Percentiles rank a stretch among this genome's conserved stretches.
phyloP scores from a whole-genome alignment of 2,329 filamentous ascomycete genomes.

The Aspergillus sp. region DNA sequence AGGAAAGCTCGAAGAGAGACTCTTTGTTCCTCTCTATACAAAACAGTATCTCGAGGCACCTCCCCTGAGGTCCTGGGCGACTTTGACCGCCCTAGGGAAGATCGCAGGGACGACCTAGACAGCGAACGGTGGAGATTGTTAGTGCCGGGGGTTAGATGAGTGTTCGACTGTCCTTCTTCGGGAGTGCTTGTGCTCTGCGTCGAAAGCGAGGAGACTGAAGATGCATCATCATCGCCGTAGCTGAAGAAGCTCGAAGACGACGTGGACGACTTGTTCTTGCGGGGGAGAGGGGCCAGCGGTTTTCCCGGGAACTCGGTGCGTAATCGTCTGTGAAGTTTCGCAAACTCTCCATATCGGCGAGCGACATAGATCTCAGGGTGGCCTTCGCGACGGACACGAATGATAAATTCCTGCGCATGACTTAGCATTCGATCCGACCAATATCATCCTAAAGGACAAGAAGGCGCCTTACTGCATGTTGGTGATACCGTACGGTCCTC shows the following conservation, averaged over 20 bases:
- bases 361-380: conserved; percentile 76
- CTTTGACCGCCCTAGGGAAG: conserved; percentile 16
- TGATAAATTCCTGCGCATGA: conserved; percentile 71
- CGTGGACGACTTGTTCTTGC: conserved; percentile 84
- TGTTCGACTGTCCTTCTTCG: conserved; percentile 34
- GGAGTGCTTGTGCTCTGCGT: conserved; percentile 57
- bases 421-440: conserved; percentile 5
- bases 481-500: conserved; percentile 83
- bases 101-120: conserved; percentile 29
- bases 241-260: conserved; percentile 56
- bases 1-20: conserved; percentile 89
- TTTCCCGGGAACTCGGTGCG: conserved; percentile 87
- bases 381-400: conserved; percentile 77
- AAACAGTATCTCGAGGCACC: conserved; percentile 46
- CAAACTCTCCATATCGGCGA: conserved; percentile 85
- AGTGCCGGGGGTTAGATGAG: conserved; percentile 30
- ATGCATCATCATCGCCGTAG: conserved; percentile 67
- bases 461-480: conserved; percentile 69
- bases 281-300: conserved; percentile 78
- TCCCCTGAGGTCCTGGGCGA: conserved; percentile 43
- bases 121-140: conserved; percentile 22
- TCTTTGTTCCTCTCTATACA: conserved; percentile 86
- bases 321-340: conserved; percentile 71
- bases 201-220: conserved; percentile 75
- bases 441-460: not conserved